phyloP scores from a whole-genome alignment of 2,329 filamentous ascomycete species.

The Ophiostoma fasciatum region DNA sequence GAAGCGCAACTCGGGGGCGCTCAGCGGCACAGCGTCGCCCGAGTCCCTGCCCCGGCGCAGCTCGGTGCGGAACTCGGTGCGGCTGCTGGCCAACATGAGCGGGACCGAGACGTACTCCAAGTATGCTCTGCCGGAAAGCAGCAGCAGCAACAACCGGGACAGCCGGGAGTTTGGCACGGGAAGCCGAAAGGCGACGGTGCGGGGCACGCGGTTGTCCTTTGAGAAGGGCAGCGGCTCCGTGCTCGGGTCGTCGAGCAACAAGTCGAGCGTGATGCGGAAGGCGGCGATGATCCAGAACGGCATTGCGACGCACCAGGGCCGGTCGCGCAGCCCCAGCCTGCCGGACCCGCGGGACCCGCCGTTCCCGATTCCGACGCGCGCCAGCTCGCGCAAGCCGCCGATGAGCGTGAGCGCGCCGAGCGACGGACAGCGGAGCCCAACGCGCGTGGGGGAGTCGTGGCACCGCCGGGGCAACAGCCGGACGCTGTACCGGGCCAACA shows the following conservation, averaged over 20 bases:
- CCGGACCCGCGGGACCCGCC: constrained; percentile 53
- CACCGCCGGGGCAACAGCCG: constrained; percentile 35
- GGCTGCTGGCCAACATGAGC: constrained; percentile 20
- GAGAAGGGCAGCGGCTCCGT: constrained; percentile 25
- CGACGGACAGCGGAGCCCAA: constrained; percentile 68
- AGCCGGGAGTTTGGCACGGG: constrained; percentile 12
- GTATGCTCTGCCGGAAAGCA: constrained; percentile 21
- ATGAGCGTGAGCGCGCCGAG: constrained; percentile 48
- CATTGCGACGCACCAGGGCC: constrained; percentile 51
- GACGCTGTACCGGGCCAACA: constrained; percentile 40
- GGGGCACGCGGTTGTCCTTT: constrained; percentile 17
- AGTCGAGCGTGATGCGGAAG: constrained; percentile 54
- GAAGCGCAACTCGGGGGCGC: constrained; percentile 28
- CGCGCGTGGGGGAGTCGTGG: constrained; percentile 40
- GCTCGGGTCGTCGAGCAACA: constrained; percentile 22
- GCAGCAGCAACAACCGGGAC: constrained; percentile 16
- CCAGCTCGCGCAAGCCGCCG: constrained; percentile 67
- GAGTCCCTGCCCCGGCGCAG: constrained; percentile 17
- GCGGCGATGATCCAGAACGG: constrained; percentile 70
- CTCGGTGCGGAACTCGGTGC: constrained; percentile 15
- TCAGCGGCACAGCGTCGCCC: constrained; percentile 24
- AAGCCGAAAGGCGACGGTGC: constrained; percentile 19
- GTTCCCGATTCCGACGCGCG: constrained; percentile 80
- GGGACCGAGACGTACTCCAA: constrained; percentile 30
- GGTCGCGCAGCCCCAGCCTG: constrained; percentile 50